Percentiles rank a stretch among this genome's conserved stretches.
Evolutionary conservation across 1,139 yeast genomes (phyloP).

Genomic region (Debaryomyces udenii): DNA sequence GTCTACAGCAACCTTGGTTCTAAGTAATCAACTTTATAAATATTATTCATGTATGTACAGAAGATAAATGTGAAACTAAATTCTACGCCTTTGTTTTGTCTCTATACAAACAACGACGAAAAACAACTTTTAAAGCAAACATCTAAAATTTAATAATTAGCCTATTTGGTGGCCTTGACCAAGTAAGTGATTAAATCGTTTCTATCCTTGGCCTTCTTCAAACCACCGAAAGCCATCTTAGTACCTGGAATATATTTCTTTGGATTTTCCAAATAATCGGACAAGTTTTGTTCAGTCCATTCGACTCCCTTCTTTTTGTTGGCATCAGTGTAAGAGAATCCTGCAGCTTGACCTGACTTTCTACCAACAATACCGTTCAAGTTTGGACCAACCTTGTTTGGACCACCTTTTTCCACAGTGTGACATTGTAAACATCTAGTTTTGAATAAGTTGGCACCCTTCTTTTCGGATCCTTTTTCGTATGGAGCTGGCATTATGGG

Average conservation of each 20-base stretch:
- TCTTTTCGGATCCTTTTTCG: conserved; percentile 84
- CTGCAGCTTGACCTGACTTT: conserved; percentile 87
- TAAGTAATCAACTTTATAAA: conserved; percentile 3
- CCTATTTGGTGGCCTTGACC: conserved; percentile 71
- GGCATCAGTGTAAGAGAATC: conserved; percentile 97
- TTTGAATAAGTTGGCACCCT: conserved; percentile 98
- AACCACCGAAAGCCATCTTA: conserved; percentile 99
- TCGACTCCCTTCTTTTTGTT: conserved; percentile 92
- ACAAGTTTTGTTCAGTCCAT: conserved; percentile 88
- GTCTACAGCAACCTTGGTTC: conserved; percentile 1
- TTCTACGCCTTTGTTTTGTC: neutral
- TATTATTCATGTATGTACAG: conserved; percentile 9
- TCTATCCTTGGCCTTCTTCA: conserved; percentile 99
- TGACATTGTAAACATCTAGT: conserved; percentile 99
- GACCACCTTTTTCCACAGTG: conserved; percentile 94
- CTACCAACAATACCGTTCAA: conserved; percentile 94
- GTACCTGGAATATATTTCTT: conserved; percentile 99
- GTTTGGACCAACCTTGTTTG: conserved; percentile 99
- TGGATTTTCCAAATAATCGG: conserved; percentile 98
- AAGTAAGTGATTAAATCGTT: conserved; percentile 93
- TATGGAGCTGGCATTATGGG: conserved; percentile 69
- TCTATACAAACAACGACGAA: too few species aligned
- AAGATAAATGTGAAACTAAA: conserved; percentile 6
- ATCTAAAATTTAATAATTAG: conserved; percentile 5
- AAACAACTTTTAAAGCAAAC: too few species aligned